Conservation (phyloP, 2,329 filamentous ascomycete genomes). For the Seiridium cupressi region DNA sequence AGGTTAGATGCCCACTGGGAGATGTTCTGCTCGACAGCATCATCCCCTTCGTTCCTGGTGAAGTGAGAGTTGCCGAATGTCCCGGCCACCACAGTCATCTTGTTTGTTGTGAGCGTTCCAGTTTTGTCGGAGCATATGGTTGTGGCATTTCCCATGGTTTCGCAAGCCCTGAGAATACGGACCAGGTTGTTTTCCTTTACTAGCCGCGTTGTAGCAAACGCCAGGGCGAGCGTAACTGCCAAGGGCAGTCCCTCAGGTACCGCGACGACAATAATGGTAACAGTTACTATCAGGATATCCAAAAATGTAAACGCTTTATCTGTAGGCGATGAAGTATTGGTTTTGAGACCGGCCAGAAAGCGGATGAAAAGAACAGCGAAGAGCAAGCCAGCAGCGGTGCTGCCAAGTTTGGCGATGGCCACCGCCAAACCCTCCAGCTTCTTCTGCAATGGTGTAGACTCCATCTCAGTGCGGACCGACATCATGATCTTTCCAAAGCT, state of each 20-base stretch:
- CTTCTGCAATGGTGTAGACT: conserved; percentile 52
- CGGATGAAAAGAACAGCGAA: conserved; percentile 79
- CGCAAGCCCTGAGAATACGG: conserved; percentile 64
- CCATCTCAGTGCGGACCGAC: conserved; percentile 50
- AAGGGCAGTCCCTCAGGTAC: conserved; percentile 66
- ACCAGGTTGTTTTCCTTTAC: conserved; percentile 70
- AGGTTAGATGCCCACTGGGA: conserved; percentile 29
- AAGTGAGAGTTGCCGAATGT: conserved; percentile 52
- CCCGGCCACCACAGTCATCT: conserved; percentile 75
- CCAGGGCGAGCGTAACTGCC: conserved; percentile 66
- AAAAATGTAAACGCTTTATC: conserved; percentile 63
- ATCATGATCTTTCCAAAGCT: conserved; percentile 56
- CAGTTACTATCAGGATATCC: conserved; percentile 61
- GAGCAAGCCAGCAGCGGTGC: conserved; percentile 69
- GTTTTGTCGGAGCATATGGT: conserved; percentile 82
- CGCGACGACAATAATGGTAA: conserved; percentile 68
- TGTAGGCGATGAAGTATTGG: conserved; percentile 43
- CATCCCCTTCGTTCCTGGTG: conserved; percentile 21
- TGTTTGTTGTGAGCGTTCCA: conserved; percentile 71
- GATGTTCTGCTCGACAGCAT: conserved; percentile 16
- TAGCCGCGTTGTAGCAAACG: conserved; percentile 67
- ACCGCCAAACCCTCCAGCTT: conserved; percentile 51
- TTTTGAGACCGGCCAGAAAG: conserved; percentile 62
- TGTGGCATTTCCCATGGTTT: conserved; percentile 71
- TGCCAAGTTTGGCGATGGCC: conserved; percentile 49